Conservation (phyloP, 371 early-diverging fungal species). For the Capillidium rhysosporum region DNA sequence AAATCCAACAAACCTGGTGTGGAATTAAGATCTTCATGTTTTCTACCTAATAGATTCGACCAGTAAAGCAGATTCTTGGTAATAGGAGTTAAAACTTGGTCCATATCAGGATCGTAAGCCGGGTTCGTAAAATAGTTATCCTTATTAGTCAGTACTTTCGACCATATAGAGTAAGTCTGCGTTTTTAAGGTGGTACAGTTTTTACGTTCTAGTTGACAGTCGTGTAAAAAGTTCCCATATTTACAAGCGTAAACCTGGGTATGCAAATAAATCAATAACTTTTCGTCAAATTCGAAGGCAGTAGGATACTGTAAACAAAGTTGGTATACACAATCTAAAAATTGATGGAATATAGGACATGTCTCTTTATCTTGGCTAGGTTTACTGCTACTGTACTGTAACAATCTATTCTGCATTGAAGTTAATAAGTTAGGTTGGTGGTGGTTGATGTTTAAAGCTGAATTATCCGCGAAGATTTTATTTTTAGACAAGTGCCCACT, state of each 20-base stretch:
- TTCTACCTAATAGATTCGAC: constrained; percentile 38
- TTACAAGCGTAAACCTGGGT: constrained; percentile 73
- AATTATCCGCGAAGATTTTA: constrained; percentile 34
- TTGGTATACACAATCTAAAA: constrained; percentile 85
- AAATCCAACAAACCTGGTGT: neutral
- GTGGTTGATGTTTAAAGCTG: constrained; percentile 21
- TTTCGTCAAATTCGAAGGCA: constrained; percentile 81
- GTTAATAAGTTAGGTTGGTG: constrained; percentile 37
- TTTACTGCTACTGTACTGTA: constrained; percentile 13
- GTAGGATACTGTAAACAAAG: constrained; percentile 68
- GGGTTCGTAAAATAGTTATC: constrained; percentile 24
- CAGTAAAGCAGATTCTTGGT: constrained; percentile 38
- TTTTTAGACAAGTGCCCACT: constrained; percentile 72
- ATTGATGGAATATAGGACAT: constrained; percentile 88
- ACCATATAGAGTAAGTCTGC: constrained; percentile 58
- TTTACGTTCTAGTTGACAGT: constrained; percentile 56
- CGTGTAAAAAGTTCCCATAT: constrained; percentile 84
- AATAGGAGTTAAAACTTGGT: constrained; percentile 37
- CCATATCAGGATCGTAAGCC: constrained; percentile 19
- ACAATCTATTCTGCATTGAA: constrained; percentile 46
- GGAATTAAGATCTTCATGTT: constrained; percentile 32
- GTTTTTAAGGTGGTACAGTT: constrained; percentile 12
- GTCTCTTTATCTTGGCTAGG: constrained; percentile 45
- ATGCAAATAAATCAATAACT: constrained; percentile 55
- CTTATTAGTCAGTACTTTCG: constrained; percentile 37